phyloP scores from a whole-genome alignment of 495 filamentous ascomycete species.

The Aspergillus funiculosus region DNA sequence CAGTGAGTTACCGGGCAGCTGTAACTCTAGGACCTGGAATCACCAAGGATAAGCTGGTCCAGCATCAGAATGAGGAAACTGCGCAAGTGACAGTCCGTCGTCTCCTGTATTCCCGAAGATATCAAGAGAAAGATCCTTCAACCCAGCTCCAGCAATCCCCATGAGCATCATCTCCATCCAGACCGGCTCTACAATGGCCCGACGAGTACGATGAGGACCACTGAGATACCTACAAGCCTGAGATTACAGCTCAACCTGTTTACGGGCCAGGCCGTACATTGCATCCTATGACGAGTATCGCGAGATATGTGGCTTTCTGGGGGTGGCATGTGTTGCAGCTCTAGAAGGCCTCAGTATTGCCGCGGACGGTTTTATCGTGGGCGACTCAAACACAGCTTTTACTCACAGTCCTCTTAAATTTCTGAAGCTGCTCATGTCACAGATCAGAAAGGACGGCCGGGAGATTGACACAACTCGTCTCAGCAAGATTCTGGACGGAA shows the following conservation, averaged over 20 bases:
- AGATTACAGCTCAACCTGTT: constrained; percentile 14
- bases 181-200: constrained; percentile 41
- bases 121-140: constrained; percentile 36
- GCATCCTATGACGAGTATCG: constrained; percentile 3
- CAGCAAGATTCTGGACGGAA: constrained; percentile 44
- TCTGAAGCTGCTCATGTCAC: constrained; percentile 43
- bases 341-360: constrained; percentile 1
- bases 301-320: constrained; percentile 11
- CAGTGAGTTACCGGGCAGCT: constrained; percentile 52
- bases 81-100: constrained; percentile 55
- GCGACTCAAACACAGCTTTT: constrained; percentile 25
- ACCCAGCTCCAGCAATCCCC: constrained; percentile 45
- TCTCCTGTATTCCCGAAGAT: constrained; percentile 51
- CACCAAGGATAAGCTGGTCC: constrained; percentile 67
- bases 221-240: not conserved
- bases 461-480: constrained; percentile 50
- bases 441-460: constrained; percentile 47
- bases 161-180: constrained; percentile 38
- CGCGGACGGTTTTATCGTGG: constrained; percentile 14
- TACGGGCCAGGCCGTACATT: constrained; percentile 11
- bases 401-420: constrained; percentile 49
- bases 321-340: constrained; percentile 5
- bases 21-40: constrained; percentile 64
- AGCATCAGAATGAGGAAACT: constrained; percentile 65
- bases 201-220: not conserved